A percentile compares a stretch with the other conserved stretches of the same genome.
phyloP scores from a whole-genome alignment of 2,329 filamentous ascomycete species.

The Fusarium oxysporum region DNA sequence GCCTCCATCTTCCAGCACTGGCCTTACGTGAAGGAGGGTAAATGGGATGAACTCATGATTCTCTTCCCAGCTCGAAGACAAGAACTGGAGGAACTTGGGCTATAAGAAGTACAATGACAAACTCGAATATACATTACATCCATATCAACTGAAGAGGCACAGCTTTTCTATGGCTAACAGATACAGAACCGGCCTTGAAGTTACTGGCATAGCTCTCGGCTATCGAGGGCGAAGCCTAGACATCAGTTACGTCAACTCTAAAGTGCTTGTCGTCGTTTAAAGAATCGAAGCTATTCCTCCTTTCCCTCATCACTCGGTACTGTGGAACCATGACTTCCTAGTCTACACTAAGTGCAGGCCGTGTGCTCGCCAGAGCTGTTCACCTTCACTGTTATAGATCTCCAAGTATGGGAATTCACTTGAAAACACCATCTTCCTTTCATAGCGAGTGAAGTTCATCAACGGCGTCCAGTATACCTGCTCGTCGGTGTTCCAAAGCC shows the following conservation, averaged over 20 bases:
- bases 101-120: background rate
- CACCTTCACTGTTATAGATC: background rate
- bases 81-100: background rate
- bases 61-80: fast-evolving
- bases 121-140: background rate
- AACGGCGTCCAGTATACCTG: background rate
- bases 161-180: background rate
- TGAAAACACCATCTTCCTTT: background rate
- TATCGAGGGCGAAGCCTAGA: fast-evolving
- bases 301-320: no score
- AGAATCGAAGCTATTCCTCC: no score
- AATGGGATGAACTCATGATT: fast-evolving
- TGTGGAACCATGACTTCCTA: no score
- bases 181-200: fast-evolving
- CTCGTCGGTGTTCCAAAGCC: no score
- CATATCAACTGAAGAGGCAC: background rate
- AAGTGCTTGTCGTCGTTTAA: no score
- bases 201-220: fast-evolving
- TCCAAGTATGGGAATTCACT: background rate
- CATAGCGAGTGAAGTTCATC: fast-evolving
- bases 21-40: fast-evolving
- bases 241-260: background rate
- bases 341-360: no score
- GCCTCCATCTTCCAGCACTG: no score
- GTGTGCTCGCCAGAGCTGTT: no score